A percentile compares a stretch with the other conserved stretches of the same genome.
phyloP scores from a whole-genome alignment of 139 green algal genomes.

The Auxenochlorella protothecoides region DNA sequence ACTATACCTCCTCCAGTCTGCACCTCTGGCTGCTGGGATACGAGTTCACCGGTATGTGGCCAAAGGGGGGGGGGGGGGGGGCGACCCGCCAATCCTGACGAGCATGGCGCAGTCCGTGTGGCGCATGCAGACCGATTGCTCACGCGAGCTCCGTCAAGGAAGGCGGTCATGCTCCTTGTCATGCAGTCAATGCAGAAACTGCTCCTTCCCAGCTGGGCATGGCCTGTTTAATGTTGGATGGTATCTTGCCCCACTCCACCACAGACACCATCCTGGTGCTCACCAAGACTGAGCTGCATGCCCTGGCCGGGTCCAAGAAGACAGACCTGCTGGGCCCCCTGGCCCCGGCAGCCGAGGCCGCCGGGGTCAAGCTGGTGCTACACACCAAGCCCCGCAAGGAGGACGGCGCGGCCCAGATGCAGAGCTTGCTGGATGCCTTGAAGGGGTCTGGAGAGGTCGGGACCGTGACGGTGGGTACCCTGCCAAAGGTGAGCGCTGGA shows the following conservation, averaged over 20 bases:
- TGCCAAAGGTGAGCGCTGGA: constrained; percentile 41
- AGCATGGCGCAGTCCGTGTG: too few species aligned
- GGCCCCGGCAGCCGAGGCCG: constrained; percentile 13
- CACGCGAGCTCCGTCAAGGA: too few species aligned
- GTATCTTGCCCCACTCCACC: background rate
- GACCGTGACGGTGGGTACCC: constrained; percentile 33
- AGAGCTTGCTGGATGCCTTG: constrained; percentile 39
- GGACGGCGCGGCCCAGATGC: constrained; percentile 49
- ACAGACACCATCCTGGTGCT: constrained; percentile 86
- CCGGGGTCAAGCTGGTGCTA: constrained; percentile 45
- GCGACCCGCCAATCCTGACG: too few species aligned
- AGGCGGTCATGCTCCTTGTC: too few species aligned
- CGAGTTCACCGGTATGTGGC: constrained; percentile 67
- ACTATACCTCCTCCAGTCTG: constrained; percentile 80
- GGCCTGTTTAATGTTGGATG: too few species aligned
- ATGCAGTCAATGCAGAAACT: too few species aligned
- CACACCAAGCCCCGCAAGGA: constrained; percentile 68
- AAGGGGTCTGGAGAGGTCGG: constrained; percentile 12
- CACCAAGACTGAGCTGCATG: constrained; percentile 52
- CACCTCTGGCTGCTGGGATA: constrained; percentile 93
- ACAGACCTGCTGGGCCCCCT: constrained; percentile 59
- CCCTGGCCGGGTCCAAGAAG: constrained; percentile 84
- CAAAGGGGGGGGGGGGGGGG: background rate
- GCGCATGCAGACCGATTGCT: too few species aligned
- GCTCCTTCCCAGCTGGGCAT: too few species aligned